Percentiles rank a stretch among this genome's conserved stretches.
phyloP scores from a whole-genome alignment of 495 filamentous ascomycete species.

The Acidiella bohemica region DNA sequence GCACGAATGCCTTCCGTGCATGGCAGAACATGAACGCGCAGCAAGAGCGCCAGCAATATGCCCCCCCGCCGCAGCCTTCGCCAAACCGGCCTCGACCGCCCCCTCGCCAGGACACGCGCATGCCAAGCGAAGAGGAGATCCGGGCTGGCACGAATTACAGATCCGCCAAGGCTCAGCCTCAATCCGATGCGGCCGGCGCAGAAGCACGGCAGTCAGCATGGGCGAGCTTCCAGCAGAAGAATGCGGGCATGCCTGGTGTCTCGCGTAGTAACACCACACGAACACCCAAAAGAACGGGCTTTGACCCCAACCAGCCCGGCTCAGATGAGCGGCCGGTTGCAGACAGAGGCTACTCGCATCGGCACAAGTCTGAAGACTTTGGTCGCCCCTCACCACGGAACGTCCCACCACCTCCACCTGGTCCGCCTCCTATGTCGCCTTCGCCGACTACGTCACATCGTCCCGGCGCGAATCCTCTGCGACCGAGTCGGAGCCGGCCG shows the following conservation, averaged over 20 bases:
- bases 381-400: not conserved
- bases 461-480: slow-evolving; percentile 36
- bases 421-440: slow-evolving; percentile 18
- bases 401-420: slow-evolving; percentile 19
- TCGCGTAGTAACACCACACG: slow-evolving; percentile 32
- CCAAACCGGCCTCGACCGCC: slow-evolving; percentile 8
- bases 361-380: slow-evolving; percentile 11
- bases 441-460: slow-evolving; percentile 22
- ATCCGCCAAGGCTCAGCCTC: slow-evolving; percentile 1
- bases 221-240: slow-evolving; percentile 8
- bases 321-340: slow-evolving; percentile 22
- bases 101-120: slow-evolving; percentile 10
- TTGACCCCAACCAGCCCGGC: slow-evolving; percentile 25
- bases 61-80: slow-evolving; percentile 3
- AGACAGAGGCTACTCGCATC: slow-evolving; percentile 3
- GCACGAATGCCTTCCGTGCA: slow-evolving; percentile 47
- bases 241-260: slow-evolving; percentile 22
- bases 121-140: slow-evolving; percentile 18
- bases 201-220: slow-evolving; percentile 10
- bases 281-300: slow-evolving; percentile 32
- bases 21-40: slow-evolving; percentile 56
- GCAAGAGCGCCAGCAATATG: slow-evolving; percentile 15
- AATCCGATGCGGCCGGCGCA: not conserved
- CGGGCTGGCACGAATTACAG: slow-evolving; percentile 16
- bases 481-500: slow-evolving; percentile 28